Percentiles rank a stretch among this genome's conserved stretches.
Conservation (phyloP, 805 yeast species). For the Peterozyma xylosa region DNA sequence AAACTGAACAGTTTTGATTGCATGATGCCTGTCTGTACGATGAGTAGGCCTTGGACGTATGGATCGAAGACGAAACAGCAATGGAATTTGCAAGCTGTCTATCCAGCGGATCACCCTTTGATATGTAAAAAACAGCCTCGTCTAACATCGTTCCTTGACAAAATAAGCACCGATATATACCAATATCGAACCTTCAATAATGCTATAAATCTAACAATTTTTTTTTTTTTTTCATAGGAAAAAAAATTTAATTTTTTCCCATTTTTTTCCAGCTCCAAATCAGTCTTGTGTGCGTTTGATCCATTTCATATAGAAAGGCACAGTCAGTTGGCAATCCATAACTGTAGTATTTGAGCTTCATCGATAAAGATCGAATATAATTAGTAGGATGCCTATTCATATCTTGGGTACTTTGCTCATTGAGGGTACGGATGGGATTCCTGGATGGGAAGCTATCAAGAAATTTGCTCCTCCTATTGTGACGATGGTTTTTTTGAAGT, state of each 20-base stretch:
- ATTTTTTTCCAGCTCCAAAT: no score
- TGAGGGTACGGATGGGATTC: conserved; percentile 72
- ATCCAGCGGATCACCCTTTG: conserved; percentile 29
- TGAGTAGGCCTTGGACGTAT: conserved; percentile 38
- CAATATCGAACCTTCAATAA: neutral
- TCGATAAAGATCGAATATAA: no score
- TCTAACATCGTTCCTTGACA: conserved; percentile 13
- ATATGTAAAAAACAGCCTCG: conserved; percentile 33
- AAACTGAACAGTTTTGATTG: conserved; percentile 33
- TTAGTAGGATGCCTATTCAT: conserved; percentile 71
- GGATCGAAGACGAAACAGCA: conserved; percentile 32
- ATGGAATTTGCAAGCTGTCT: conserved; percentile 7
- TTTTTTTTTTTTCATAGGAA: neutral
- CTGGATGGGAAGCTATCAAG: conserved; percentile 61
- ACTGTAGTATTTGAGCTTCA: no score
- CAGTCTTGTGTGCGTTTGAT: no score
- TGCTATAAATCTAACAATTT: neutral
- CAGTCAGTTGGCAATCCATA: no score
- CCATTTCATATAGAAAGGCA: no score
- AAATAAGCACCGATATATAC: neutral
- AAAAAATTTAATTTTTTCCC: neutral
- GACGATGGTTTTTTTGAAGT: conserved; percentile 44
- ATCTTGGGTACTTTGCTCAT: conserved; percentile 59
- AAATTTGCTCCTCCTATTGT: conserved; percentile 49
- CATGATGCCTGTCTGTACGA: conserved; percentile 48